These are phyloP conservation scores for Diaporthe citri DNA, from an alignment of 2,329 filamentous ascomycete genomes.

Conservation along the genomic window DNA sequence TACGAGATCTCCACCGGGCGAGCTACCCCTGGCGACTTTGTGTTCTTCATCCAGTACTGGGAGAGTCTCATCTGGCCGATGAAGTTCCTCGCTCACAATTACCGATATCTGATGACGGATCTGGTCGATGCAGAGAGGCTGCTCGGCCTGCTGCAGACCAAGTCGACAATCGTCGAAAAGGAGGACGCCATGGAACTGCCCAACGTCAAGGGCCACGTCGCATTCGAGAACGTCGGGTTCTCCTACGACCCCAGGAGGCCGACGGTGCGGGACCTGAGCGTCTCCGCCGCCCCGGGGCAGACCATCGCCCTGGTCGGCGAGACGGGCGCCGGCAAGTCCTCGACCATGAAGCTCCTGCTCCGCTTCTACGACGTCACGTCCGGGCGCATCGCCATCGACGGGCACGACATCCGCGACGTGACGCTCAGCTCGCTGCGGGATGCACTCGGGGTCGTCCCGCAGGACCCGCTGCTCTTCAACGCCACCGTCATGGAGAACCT, in stretches of 20 bases:
- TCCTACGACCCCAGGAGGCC: slow-evolving; percentile 66
- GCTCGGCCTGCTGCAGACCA: slow-evolving; percentile 67
- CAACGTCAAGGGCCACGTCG: slow-evolving; percentile 61
- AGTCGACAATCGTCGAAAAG: slow-evolving; percentile 66
- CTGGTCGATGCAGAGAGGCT: slow-evolving; percentile 76
- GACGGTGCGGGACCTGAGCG: slow-evolving; percentile 62
- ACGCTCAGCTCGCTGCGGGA: slow-evolving; percentile 69
- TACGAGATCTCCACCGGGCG: not conserved
- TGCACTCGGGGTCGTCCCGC: slow-evolving; percentile 72
- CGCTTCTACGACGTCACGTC: slow-evolving; percentile 70
- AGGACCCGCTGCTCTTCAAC: slow-evolving; percentile 75
- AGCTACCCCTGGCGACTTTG: slow-evolving; percentile 29
- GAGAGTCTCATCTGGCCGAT: slow-evolving; percentile 25
- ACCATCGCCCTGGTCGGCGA: slow-evolving; percentile 73
- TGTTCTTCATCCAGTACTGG: slow-evolving; percentile 36
- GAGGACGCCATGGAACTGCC: slow-evolving; percentile 58
- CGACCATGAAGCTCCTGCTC: slow-evolving; percentile 70
- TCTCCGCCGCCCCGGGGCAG: slow-evolving; percentile 63
- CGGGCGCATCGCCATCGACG: slow-evolving; percentile 69
- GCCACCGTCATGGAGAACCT: slow-evolving; percentile 74
- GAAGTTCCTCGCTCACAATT: slow-evolving; percentile 14
- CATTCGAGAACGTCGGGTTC: slow-evolving; percentile 67
- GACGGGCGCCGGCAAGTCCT: slow-evolving; percentile 74
- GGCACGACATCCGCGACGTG: slow-evolving; percentile 70
- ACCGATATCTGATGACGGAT: slow-evolving; percentile 26